Evolutionary conservation across 225 moss, liverwort and hornwort species (phyloP), one percentile per base, ranked within the genome.

Genomic region (Pseudisothecium myosuroides): DNA sequence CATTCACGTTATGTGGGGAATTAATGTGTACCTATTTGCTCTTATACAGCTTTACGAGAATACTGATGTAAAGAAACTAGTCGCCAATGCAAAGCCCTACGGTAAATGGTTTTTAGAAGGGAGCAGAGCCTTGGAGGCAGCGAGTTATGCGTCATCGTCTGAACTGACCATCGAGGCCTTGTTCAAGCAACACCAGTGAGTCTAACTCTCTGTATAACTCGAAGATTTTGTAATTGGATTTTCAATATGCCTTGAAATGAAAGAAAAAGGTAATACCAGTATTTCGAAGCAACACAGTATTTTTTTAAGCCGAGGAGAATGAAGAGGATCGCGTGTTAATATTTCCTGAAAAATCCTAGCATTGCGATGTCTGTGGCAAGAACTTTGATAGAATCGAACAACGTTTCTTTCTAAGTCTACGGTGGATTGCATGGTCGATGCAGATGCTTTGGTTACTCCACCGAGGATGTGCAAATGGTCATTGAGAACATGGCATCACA

Each of bases 401-500:
- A 84, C 71, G 43, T 76, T 52, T 50, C 68, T 87, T 52, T 83
- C 77, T 87, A 83, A 90, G 49, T 86, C 27, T 56, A 49, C 41
- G 65, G 49, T 79, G 63, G 43, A 64, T 69, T 83, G 50, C 36
- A 68, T 88, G 80, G 59, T 75, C 79, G 18, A 86, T 81, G 91
- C 94, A 96, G 97, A 90, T 94, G 94, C 75, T 98, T 95, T 92
- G 98, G 98, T 71, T 98, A 96, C 88, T 98, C 98, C 37, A 88
- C 87, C 76, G 96, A 98, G 92, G 98, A 98, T 94, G 95, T 98
- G 49, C 98, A 98, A 93, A 98, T 98, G 96, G 94, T 98, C 49
- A 98, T 98, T 84, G 98, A 98, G 90, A 98, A 95, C 88, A 98
- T 98, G 98, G 96, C 98, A 85, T 95, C 96, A 14, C 94, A 95